phyloP scores from a whole-genome alignment of 2,329 filamentous ascomycete species.

The Claviceps sp. region DNA sequence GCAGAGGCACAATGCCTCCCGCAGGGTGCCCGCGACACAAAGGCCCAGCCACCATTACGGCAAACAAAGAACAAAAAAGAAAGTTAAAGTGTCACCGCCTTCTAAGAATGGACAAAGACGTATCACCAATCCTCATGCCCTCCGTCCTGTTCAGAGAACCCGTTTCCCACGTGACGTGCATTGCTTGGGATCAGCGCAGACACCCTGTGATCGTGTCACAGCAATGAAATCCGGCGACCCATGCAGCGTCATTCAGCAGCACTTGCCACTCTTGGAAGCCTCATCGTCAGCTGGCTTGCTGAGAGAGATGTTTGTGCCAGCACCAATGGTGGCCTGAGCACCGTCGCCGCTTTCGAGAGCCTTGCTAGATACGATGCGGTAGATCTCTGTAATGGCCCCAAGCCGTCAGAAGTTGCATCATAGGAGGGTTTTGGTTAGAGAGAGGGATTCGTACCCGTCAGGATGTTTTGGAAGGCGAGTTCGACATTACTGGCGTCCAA shows the following conservation, averaged over 20 bases:
- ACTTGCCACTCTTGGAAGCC: constrained; percentile 66
- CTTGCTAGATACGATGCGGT: constrained; percentile 97
- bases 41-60: constrained; percentile 23
- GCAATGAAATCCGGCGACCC: background rate
- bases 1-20: constrained; percentile 17
- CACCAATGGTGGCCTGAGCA: constrained; percentile 63
- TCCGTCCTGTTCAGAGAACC: constrained; percentile 15
- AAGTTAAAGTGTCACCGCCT: constrained; percentile 25
- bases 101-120: constrained; percentile 23
- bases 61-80: constrained; percentile 27
- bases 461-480: constrained; percentile 97
- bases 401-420: background rate
- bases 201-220: constrained; percentile 15
- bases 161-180: constrained; percentile 20
- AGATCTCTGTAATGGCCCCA: constrained; percentile 60
- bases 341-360: constrained; percentile 82
- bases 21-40: constrained; percentile 25
- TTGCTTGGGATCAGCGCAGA: constrained; percentile 20
- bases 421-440: background rate
- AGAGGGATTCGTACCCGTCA: constrained; percentile 59
- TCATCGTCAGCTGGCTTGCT: constrained; percentile 69
- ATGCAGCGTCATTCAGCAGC: constrained; percentile 46
- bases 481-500: constrained; percentile 98
- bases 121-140: constrained; percentile 21
- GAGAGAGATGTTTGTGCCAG: constrained; percentile 73